Evolutionary conservation across 164 flowering plant species (phyloP).

Genomic region (Vitis cinerea): DNA sequence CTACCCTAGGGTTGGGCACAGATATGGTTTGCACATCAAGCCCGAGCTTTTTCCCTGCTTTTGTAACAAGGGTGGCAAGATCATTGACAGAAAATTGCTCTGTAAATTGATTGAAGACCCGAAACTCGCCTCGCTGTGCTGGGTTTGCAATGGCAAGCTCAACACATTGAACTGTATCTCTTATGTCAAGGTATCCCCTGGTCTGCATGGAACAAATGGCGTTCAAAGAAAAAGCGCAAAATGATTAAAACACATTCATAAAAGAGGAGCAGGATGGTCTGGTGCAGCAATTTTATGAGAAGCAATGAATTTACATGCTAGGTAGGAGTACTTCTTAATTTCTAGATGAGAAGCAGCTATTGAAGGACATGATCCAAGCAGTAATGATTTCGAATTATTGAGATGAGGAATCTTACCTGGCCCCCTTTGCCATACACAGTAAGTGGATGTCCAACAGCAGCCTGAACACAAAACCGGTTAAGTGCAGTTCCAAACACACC

Average conservation of each 20-base stretch:
- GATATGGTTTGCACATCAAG: constrained; percentile 66
- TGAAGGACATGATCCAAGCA: not conserved
- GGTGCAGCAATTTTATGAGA: no score
- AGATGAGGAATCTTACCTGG: constrained; percentile 50
- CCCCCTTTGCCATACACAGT: constrained; percentile 99
- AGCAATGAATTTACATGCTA: no score
- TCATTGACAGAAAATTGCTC: constrained; percentile 96
- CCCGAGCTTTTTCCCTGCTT: constrained; percentile 87
- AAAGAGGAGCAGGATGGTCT: not conserved
- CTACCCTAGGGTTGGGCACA: constrained; percentile 95
- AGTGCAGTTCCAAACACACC: constrained; percentile 91
- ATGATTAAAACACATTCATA: not conserved
- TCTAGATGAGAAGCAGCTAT: not conserved
- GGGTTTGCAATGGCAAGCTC: constrained; percentile 95
- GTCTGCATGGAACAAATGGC: constrained; percentile 47
- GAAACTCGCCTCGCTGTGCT: constrained; percentile 79
- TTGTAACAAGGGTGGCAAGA: constrained; percentile 82
- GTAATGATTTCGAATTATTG: not conserved
- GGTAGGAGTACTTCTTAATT: no score
- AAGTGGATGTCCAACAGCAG: constrained; percentile 98
- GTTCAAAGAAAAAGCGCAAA: not conserved
- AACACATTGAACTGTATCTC: constrained; percentile 96
- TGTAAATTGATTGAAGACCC: constrained; percentile 95
- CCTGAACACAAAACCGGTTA: constrained; percentile 91
- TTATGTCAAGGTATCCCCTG: constrained; percentile 90